These are phyloP conservation scores for Aspergillus transmontanensis DNA, from an alignment of 2,329 filamentous ascomycete species.

Conservation along the genomic window DNA sequence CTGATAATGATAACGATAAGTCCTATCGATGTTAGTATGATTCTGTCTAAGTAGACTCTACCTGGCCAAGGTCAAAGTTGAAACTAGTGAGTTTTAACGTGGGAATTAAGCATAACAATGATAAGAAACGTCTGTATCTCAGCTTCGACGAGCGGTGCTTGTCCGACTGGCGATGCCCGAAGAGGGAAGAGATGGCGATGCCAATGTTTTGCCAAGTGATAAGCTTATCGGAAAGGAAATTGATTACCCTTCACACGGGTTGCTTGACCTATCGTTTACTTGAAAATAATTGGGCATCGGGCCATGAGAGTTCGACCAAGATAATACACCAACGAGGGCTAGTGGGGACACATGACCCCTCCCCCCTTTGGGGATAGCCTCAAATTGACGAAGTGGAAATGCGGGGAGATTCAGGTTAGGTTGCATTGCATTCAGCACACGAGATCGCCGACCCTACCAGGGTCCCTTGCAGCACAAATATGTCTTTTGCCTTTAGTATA, in stretches of 20 bases:
- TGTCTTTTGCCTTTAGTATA: no score
- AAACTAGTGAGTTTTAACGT: neutral
- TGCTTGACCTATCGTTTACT: neutral
- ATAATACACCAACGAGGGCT: neutral
- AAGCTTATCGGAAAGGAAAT: conserved; percentile 6
- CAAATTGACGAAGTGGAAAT: neutral
- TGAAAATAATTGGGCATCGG: neutral
- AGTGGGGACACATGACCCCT: neutral
- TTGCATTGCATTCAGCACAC: neutral
- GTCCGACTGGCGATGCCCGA: neutral
- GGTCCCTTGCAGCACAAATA: no score
- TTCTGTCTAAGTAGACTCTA: neutral
- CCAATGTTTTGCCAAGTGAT: conserved; percentile 10
- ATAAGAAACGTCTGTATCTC: neutral
- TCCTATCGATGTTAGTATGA: neutral
- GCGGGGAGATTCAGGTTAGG: neutral
- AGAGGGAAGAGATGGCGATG: conserved; percentile 11
- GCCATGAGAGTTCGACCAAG: neutral
- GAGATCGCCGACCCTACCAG: neutral
- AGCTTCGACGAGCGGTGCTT: neutral
- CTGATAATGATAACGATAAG: neutral
- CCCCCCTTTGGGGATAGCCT: neutral
- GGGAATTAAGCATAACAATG: conserved; percentile 7
- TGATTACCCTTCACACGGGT: neutral
- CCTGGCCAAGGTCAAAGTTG: neutral